Percentiles rank a stretch among this genome's conserved stretches.
Conservation (phyloP, 2,329 filamentous ascomycete species). For the Fusarium subtropicale region DNA sequence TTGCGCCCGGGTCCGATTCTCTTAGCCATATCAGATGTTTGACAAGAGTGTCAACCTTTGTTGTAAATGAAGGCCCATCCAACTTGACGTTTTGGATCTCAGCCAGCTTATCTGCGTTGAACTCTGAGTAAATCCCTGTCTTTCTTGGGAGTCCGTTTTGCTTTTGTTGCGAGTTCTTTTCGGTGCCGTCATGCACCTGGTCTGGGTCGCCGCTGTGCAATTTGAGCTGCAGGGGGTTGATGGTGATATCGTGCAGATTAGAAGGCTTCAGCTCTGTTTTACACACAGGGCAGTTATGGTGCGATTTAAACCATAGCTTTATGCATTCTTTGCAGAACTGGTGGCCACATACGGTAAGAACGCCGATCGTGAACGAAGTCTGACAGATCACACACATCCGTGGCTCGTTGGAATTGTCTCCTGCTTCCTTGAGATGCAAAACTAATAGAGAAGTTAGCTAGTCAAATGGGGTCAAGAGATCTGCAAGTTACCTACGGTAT, state of each 20-base stretch:
- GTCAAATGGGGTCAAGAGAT: too few species aligned
- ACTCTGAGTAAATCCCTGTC: conserved; percentile 78
- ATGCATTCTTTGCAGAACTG: conserved; percentile 93
- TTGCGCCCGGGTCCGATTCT: conserved; percentile 84
- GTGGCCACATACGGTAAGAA: conserved; percentile 89
- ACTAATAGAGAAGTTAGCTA: conserved; percentile 53
- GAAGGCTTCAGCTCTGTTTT: conserved; percentile 73
- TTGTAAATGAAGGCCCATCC: conserved; percentile 79
- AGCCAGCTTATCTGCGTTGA: conserved; percentile 75
- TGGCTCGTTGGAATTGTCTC: conserved; percentile 71
- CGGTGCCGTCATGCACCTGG: conserved; percentile 15
- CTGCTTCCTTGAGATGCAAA: conserved; percentile 65
- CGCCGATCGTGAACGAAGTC: conserved; percentile 78
- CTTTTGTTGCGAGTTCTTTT: conserved; percentile 29
- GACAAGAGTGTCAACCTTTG: conserved; percentile 86
- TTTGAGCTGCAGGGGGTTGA: conserved; percentile 80
- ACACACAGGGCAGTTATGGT: conserved; percentile 86
- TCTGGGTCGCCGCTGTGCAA: conserved; percentile 60
- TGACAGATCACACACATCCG: conserved; percentile 90
- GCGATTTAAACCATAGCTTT: conserved; percentile 77
- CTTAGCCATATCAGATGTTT: conserved; percentile 89
- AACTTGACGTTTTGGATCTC: conserved; percentile 88
- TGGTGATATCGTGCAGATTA: conserved; percentile 86
- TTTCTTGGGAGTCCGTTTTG: conserved; percentile 47
- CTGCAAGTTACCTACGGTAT: conserved; percentile 65